Evolutionary conservation across 352 stramenopile genomes (phyloP).

Genomic region (Phytophthora foliorum): DNA sequence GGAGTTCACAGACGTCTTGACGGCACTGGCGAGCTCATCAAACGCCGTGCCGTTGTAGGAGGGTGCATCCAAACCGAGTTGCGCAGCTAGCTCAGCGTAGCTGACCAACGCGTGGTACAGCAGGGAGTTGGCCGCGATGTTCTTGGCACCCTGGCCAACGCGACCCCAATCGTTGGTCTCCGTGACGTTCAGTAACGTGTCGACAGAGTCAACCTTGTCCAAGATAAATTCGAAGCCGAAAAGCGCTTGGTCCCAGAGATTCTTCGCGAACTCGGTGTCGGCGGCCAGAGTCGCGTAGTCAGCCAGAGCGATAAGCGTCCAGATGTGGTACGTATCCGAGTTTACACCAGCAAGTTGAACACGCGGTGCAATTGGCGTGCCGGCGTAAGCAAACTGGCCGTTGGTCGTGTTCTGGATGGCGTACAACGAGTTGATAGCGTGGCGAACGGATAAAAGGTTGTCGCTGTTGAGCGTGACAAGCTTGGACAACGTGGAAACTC

Average conservation of each 20-base stretch:
- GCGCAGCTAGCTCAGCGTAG: conserved; percentile 23
- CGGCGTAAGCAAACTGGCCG: conserved; percentile 44
- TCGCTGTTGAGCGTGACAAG: conserved; percentile 39
- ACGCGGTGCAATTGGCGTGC: conserved; percentile 37
- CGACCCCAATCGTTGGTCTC: conserved; percentile 40
- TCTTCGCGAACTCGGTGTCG: conserved; percentile 25
- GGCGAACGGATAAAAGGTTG: conserved; percentile 40
- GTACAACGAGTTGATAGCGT: conserved; percentile 43
- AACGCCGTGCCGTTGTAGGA: conserved; percentile 38
- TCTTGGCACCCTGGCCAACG: conserved; percentile 48
- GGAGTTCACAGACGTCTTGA: conserved; percentile 41
- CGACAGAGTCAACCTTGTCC: conserved; percentile 31
- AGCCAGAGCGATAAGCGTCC: conserved; percentile 46
- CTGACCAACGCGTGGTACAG: conserved; percentile 39
- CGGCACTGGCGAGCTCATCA: conserved; percentile 20
- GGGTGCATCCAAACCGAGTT: conserved; percentile 19
- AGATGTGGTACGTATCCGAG: conserved; percentile 56
- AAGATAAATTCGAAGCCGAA: conserved; percentile 47
- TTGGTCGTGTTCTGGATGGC: conserved; percentile 39
- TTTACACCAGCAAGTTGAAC: conserved; percentile 28
- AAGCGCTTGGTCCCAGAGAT: conserved; percentile 37
- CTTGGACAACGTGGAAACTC: conserved; percentile 40
- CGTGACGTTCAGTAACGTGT: conserved; percentile 43
- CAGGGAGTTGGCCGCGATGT: conserved; percentile 46
- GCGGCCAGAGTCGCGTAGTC: conserved; percentile 42